Conservation (phyloP, 108 stramenopile genomes). For the Skeletonema marinoi region DNA sequence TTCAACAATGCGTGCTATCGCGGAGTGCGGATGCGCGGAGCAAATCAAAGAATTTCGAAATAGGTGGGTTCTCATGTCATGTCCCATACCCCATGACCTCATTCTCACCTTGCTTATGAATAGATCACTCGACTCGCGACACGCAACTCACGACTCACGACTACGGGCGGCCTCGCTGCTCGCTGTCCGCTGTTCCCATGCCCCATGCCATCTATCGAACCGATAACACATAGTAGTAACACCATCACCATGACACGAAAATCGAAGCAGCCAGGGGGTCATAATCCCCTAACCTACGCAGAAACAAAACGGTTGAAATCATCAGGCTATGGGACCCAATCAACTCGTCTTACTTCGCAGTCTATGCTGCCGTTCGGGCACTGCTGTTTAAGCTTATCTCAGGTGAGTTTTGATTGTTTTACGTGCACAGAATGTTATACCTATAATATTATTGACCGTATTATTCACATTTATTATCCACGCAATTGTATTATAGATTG, state of each 20-base stretch:
- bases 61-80: no score
- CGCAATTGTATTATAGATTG: not conserved
- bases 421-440: conserved; percentile 2
- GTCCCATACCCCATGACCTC: no score
- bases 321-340: conserved; percentile 72
- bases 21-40: no score
- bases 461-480: not conserved
- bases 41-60: no score
- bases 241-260: conserved; percentile 85
- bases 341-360: conserved; percentile 64
- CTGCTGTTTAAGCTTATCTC: conserved; percentile 73
- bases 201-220: no score
- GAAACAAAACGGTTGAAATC: conserved; percentile 71
- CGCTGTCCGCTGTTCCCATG: no score
- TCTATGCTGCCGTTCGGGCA: conserved; percentile 82
- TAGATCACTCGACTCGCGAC: no score
- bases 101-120: no score
- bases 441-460: no score
- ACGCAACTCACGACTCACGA: not conserved
- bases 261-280: conserved; percentile 81
- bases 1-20: no score
- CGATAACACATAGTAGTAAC: no score
- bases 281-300: conserved; percentile 77
- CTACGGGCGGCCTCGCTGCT: no score
- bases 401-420: conserved; percentile 19